Base-by-base conservation (phyloP, 352 stramenopile genomes). In the Peronospora tabacina region DNA sequence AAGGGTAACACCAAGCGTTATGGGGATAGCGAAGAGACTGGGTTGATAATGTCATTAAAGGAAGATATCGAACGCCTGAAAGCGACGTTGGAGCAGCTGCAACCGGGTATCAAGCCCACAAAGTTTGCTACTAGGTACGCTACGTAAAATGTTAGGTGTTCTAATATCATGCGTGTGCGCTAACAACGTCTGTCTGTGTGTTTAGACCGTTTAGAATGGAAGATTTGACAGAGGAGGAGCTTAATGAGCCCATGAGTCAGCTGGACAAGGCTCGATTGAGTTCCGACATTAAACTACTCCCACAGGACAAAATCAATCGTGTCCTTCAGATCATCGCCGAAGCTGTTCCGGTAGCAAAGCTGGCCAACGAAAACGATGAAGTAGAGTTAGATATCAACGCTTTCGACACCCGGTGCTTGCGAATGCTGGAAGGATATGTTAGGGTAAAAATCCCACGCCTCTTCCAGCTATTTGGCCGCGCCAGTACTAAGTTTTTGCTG, bases 301-400 rank as follows among this genome's bases (percentile, higher is more conserved):
- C 83, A 0, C 75, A 90, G 56, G 82, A 94, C 43, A 94, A 94
- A 45, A 89, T 94, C 49, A 90, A 90, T 47, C 72, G 83, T 35
- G 79, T 94, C 12, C 73, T 94, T 11, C 83, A 94, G 52, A 92
- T 94, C 40, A 94, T 94, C 55, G 74, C 81, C 4, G 83, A 94
- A 51, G 80, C 81, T 28, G 76, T 94, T 48, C 83, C 81, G n/a
- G 74, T 92, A 33, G 72, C 80, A 12, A 90, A 87, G 24, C 61
- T 92, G 29, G 78, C 78, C 8, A 88, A 92, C 44, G 81, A 89
- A 50, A 81, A 87, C 41, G 75, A 87, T 40, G 83, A 92, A 77
- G 75, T 94, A 48, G 83, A 94, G 65, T 80, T 94, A 68, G 83
- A 94, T 42, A 88, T 94, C 61, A 91, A 91, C 52, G 77, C 80